phyloP scores from a whole-genome alignment of 306 rosid genomes.

The Malus orientalis region DNA sequence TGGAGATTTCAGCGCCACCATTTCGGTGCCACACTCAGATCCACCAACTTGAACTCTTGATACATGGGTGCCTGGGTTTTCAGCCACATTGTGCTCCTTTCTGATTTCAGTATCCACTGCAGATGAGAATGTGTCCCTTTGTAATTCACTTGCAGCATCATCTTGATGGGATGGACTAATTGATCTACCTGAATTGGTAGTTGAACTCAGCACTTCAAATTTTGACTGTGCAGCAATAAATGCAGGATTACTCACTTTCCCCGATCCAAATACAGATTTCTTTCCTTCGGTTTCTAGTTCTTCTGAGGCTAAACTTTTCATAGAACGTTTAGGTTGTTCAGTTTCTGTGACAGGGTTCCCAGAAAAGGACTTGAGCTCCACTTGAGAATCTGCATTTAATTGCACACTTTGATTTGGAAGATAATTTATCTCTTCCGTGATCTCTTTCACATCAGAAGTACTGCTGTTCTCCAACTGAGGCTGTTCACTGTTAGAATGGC shows the following conservation, averaged over 20 bases:
- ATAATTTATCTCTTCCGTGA: conserved; percentile 23
- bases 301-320: conserved; percentile 51
- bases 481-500: conserved; percentile 34
- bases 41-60: conserved; percentile 47
- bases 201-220: conserved; percentile 56
- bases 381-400: conserved; percentile 24
- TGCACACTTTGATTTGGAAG: conserved; percentile 21
- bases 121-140: conserved; percentile 25
- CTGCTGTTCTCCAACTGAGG: conserved; percentile 26
- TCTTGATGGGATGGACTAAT: conserved; percentile 37
- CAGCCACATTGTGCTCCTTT: conserved; percentile 34
- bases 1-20: conserved; percentile 68
- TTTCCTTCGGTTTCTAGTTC: conserved; percentile 61
- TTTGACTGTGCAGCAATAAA: conserved; percentile 69
- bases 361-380: conserved; percentile 30
- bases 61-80: conserved; percentile 36
- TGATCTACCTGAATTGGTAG: conserved; percentile 31
- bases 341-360: conserved; percentile 39
- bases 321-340: conserved; percentile 45
- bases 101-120: conserved; percentile 28
- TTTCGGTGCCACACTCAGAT: conserved; percentile 73
- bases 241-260: conserved; percentile 59
- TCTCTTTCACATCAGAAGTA: conserved; percentile 32
- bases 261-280: conserved; percentile 47
- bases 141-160: conserved; percentile 44